Evolutionary conservation across 2,329 filamentous ascomycete genomes (phyloP).

Genomic region (Cryphonectria parasitica): DNA sequence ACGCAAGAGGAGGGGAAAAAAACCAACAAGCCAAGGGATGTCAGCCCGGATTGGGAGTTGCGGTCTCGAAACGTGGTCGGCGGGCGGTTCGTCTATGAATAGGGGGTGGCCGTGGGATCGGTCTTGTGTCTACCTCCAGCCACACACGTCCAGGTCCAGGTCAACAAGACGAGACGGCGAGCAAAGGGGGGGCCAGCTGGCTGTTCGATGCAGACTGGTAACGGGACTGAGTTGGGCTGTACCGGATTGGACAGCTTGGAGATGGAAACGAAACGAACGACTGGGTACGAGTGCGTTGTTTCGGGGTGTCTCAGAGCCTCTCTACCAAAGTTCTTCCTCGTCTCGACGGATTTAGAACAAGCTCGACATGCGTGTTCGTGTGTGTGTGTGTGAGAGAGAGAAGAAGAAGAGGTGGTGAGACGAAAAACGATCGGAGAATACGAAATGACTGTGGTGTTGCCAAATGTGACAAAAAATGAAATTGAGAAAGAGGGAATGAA

Average conservation of each 20-base stretch:
- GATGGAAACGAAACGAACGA: constrained; percentile 10
- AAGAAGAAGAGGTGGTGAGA: background rate
- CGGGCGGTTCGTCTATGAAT: constrained; percentile 13
- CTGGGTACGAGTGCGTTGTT: constrained; percentile 16
- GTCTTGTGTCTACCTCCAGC: constrained; percentile 9
- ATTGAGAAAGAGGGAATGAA: constrained; percentile 22
- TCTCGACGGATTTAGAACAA: constrained; percentile 9
- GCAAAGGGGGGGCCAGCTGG: background rate
- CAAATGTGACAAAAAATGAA: background rate
- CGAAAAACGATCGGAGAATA: constrained; percentile 16
- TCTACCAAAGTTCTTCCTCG: background rate
- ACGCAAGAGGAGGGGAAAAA: constrained; percentile 10
- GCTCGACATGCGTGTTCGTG: background rate
- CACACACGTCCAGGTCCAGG: constrained; percentile 8
- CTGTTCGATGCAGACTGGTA: background rate
- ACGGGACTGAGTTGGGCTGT: background rate
- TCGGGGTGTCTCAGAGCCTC: constrained; percentile 14
- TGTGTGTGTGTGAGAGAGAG: constrained; percentile 14
- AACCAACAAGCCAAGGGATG: constrained; percentile 18
- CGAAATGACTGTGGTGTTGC: background rate
- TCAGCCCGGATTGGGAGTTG: constrained; percentile 6
- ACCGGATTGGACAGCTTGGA: constrained; percentile 7
- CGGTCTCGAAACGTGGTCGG: background rate
- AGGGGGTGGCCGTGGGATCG: constrained; percentile 9
- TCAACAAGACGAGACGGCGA: constrained; percentile 4